Base-by-base conservation (phyloP, 176 grass and related monocot genomes). In the Carex myosuroides region DNA sequence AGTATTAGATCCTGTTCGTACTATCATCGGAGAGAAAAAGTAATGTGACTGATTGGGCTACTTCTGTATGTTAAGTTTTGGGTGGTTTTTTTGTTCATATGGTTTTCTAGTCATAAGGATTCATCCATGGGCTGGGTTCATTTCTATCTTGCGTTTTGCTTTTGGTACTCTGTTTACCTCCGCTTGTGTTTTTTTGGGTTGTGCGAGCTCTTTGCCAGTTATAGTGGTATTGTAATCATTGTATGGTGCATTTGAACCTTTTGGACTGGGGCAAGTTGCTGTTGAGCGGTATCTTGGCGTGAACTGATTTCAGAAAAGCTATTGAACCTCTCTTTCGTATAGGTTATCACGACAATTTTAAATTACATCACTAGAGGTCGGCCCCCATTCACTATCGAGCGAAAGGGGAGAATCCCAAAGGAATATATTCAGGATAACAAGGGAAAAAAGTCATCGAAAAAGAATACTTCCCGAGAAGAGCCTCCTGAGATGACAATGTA, bases 291-390 rank as follows among this genome's bases (percentile, higher is more conserved):
- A 76, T 32, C 33, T 41, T 76, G 9, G 72, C 4, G 35, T 29
- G 9, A 78, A 85, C 59, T 70, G 3, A 70, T 84, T 79, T 17
- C 26, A 48, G 59, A 20, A 18, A 18, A 72, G 26, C 3, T 62
- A 42, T 29, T 71, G 64, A 82, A 72, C 41, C 33, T 30, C 58
- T 81, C 80, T 60, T 80, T 14, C 70, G 6, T 57, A 21, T 86
- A 98, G 95, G 95, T 98, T 78, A 98, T 98, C 75, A 94, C 92
- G 56, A 87, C 95, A 54, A 91, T 98, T 79, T 90, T 98, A 78
- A 93, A 94, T 80, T 84, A 93, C 91, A 80, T 98, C 79, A 98
- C 95, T 56, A 87, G 80, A 85, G 95, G 92, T n/a, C 81, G 63
- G 70, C 86, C 89, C 9, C 88, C 95, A 84, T 94, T 90, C 85